phyloP scores from a whole-genome alignment of 2,329 filamentous ascomycete genomes.

The Pyricularia sp. region DNA sequence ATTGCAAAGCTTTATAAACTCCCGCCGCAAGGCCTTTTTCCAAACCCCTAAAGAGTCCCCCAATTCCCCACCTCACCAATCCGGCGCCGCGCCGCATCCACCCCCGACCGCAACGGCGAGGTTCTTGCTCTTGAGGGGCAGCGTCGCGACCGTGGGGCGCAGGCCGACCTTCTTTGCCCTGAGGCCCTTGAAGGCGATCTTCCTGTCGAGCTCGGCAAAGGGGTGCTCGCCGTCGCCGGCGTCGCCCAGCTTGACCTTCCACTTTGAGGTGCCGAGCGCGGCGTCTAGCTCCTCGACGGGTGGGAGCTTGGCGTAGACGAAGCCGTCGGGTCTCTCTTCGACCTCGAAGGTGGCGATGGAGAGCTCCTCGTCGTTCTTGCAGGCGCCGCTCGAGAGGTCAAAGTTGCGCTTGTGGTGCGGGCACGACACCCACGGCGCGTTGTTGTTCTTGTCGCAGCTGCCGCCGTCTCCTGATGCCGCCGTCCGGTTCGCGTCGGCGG shows the following conservation, averaged over 20 bases:
- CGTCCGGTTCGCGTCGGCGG: neutral
- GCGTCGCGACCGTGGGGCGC: constrained; percentile 16
- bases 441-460: constrained; percentile 3
- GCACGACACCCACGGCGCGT: constrained; percentile 66
- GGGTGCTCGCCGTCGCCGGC: constrained; percentile 18
- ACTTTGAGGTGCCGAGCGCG: constrained; percentile 64
- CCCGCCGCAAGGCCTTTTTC: neutral
- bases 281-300: constrained; percentile 69
- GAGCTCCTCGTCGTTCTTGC: constrained; percentile 59
- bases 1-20: no score
- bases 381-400: constrained; percentile 58
- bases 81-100: constrained; percentile 29
- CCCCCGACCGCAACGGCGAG: constrained; percentile 23
- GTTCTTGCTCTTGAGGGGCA: constrained; percentile 21
- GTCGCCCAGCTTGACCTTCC: constrained; percentile 66
- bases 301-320: constrained; percentile 69
- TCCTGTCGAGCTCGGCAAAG: constrained; percentile 32
- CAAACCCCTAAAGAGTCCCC: neutral
- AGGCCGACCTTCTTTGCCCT: constrained; percentile 29
- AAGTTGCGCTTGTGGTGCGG: constrained; percentile 87
- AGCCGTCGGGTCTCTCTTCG: constrained; percentile 60
- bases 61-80: constrained; percentile 23
- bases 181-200: constrained; percentile 29
- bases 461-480: neutral
- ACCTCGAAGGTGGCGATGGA: constrained; percentile 73